Percentiles rank a stretch among this genome's conserved stretches.
Conservation (phyloP, 2,329 filamentous ascomycete genomes). For the Monosporascus ibericus region DNA sequence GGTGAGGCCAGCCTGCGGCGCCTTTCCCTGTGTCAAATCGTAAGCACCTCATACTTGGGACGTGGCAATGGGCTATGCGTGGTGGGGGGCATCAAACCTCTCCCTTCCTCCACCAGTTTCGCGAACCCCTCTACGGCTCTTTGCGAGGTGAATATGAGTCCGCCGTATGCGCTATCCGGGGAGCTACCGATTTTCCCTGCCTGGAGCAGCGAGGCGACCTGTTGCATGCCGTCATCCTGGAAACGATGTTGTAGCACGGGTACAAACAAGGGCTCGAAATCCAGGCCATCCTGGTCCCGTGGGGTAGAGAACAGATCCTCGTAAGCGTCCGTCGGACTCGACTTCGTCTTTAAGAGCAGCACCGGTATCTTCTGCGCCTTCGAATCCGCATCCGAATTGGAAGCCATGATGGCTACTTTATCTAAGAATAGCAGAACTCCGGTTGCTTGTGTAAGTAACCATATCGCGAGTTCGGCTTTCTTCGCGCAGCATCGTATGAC, state of each 20-base stretch:
- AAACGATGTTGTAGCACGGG: constrained; percentile 72
- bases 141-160: constrained; percentile 80
- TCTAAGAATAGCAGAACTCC: neutral
- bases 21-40: constrained; percentile 5
- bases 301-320: constrained; percentile 56
- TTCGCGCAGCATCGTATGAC: no score
- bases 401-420: constrained; percentile 9
- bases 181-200: constrained; percentile 32
- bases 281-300: constrained; percentile 24
- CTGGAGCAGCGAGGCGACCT: constrained; percentile 45
- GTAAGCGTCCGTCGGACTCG: constrained; percentile 65
- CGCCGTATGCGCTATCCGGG: constrained; percentile 53
- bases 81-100: constrained; percentile 24
- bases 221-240: constrained; percentile 49
- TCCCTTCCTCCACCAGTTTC: constrained; percentile 51
- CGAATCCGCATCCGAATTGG: constrained; percentile 1
- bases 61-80: constrained; percentile 20
- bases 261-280: constrained; percentile 63
- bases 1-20: constrained; percentile 40
- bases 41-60: neutral
- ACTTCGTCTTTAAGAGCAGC: constrained; percentile 73
- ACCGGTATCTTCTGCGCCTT: constrained; percentile 41
- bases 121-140: constrained; percentile 75
- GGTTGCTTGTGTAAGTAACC: no score
- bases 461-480: no score